Evolutionary conservation across 208 protist species (phyloP).

Genomic region (Trypanosomatidae sp.): DNA sequence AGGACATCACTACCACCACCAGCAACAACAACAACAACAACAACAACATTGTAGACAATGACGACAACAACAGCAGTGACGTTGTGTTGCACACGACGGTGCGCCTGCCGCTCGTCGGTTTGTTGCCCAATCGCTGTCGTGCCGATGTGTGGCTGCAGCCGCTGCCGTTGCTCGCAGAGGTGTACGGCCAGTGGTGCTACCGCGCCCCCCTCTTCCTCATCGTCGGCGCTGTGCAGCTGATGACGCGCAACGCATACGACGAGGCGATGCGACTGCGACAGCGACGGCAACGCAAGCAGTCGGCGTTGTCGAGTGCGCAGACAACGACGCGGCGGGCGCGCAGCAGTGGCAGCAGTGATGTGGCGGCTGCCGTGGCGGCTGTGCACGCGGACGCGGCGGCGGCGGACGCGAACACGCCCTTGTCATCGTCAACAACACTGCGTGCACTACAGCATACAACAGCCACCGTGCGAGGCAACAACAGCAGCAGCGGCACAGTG

Average conservation of each 20-base stretch:
- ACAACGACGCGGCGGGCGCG: not conserved
- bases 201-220: slow-evolving; percentile 64
- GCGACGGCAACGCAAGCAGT: not conserved
- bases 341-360: not conserved
- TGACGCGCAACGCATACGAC: slow-evolving; percentile 65
- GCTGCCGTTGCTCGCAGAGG: not conserved
- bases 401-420: not conserved
- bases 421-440: no score
- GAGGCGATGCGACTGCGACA: slow-evolving; percentile 8
- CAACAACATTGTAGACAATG: not conserved
- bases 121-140: slow-evolving; percentile 67
- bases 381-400: not conserved
- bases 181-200: slow-evolving; percentile 14
- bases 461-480: not conserved
- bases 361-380: not conserved
- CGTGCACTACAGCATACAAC: no score
- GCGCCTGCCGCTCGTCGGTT: slow-evolving; percentile 36
- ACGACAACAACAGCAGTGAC: not conserved
- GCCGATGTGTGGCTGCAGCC: slow-evolving; percentile 60
- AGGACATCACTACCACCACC: not conserved
- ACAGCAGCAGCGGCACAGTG: not conserved
- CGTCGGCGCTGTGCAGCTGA: slow-evolving; percentile 61
- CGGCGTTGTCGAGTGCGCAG: not conserved
- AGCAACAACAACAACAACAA: not conserved
- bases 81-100: slow-evolving; percentile 8